Conservation (phyloP, 2,329 filamentous ascomycete species). For the Exophiala dermatitidis region DNA sequence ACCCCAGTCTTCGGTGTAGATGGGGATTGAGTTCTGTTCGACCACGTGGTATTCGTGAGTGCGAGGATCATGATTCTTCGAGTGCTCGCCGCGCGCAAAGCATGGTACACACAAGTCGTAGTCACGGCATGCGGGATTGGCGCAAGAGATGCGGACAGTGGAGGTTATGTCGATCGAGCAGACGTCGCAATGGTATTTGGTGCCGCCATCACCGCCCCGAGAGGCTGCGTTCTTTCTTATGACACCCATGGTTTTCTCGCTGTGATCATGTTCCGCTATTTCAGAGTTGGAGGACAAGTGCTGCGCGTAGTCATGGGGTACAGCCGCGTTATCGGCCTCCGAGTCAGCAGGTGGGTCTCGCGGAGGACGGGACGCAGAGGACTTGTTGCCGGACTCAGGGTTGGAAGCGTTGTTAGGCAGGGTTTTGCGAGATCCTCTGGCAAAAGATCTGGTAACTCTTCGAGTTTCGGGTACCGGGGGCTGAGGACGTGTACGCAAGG, state of each 20-base stretch:
- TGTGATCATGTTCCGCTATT: constrained; percentile 36
- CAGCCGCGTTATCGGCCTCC: constrained; percentile 15
- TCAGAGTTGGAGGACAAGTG: constrained; percentile 30
- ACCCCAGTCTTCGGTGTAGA: constrained; percentile 91
- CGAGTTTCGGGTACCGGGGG: background rate
- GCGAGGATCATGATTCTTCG: constrained; percentile 76
- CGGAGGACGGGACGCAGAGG: constrained; percentile 4
- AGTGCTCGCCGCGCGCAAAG: constrained; percentile 73
- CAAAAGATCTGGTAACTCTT: constrained; percentile 2
- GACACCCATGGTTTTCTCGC: constrained; percentile 63
- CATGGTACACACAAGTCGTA: constrained; percentile 97
- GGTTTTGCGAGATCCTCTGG: constrained; percentile 12
- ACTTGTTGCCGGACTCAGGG: constrained; percentile 7
- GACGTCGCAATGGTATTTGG: constrained; percentile 95
- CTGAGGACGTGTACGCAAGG: constrained; percentile 7
- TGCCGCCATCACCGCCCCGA: constrained; percentile 75
- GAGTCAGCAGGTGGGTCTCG: constrained; percentile 12
- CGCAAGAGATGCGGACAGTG: constrained; percentile 92
- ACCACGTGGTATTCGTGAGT: constrained; percentile 89
- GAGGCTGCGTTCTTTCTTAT: constrained; percentile 92
- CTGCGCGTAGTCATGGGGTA: constrained; percentile 18
- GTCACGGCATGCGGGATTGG: constrained; percentile 73
- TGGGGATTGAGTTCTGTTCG: constrained; percentile 96
- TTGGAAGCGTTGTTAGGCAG: constrained; percentile 12
- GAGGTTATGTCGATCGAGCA: constrained; percentile 96